A percentile compares a stretch with the other conserved stretches of the same genome.
Evolutionary conservation across 129 eudicot species (phyloP).

Genomic region (Ambrosia trifida): DNA sequence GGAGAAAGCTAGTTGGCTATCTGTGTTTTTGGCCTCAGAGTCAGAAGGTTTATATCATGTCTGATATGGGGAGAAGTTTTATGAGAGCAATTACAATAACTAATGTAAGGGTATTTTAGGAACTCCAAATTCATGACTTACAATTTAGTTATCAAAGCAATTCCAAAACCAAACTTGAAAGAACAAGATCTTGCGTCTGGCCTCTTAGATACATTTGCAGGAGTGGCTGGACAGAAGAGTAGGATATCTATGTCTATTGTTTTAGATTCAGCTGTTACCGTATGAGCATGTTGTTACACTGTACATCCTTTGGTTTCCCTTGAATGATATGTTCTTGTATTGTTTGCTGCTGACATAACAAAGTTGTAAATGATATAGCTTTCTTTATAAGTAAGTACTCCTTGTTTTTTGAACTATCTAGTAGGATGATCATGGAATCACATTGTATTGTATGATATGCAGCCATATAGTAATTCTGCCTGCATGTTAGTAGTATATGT

Average conservation of each 20-base stretch:
- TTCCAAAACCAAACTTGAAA: too few relatives aligned
- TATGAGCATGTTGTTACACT: not conserved
- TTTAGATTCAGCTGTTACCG: constrained; percentile 8
- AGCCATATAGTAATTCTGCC: not conserved
- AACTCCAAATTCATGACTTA: not conserved
- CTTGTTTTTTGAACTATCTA: not conserved
- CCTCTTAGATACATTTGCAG: not conserved
- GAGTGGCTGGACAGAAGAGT: not conserved
- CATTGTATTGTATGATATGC: constrained; percentile 1
- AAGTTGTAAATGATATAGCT: not conserved
- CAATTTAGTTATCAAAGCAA: not conserved
- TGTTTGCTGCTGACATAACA: constrained; percentile 6
- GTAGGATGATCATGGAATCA: constrained; percentile 20
- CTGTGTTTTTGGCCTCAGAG: constrained; percentile 13
- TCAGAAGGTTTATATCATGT: not conserved
- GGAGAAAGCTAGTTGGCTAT: constrained; percentile 8
- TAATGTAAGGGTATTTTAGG: not conserved
- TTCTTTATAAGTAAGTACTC: not conserved
- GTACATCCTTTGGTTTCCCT: not conserved
- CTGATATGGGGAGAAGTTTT: not conserved
- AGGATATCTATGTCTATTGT: not conserved
- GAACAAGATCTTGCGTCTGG: not conserved
- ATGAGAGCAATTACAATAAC: not conserved
- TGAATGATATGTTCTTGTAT: constrained; percentile 7
- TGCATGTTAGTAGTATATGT: not conserved